Base-by-base conservation (phyloP, 371 early-diverging fungal genomes). In the Mortierella sp. region DNA sequence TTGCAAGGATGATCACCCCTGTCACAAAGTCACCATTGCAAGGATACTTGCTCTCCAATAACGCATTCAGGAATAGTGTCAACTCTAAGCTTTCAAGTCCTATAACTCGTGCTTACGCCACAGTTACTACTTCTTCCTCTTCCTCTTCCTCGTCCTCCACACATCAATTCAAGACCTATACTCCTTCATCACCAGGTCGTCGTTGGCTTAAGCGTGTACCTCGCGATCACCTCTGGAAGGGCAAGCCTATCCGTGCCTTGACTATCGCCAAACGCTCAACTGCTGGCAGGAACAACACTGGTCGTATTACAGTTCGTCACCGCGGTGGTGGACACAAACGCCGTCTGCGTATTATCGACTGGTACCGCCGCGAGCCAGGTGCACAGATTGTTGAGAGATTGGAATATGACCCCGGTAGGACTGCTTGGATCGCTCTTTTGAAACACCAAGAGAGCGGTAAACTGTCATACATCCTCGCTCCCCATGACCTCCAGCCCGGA, bases 261-360 rank as follows among this genome's bases (percentile, higher is more conserved):
- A 95, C 97, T 0, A 78, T 94, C 52, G 96, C 96, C 57, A 97
- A 94, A 84, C 91, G 95, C 28, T 89, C 74, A 33, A 88, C 89
- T 0, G 97, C 96, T 61, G 99, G 99, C 47, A 91, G 99, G 74
- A 96, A 96, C 90, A 91, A 93, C 87, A 91, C 92, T 5, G 99
- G 99, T 21, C 89, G 91, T 45, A 96, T 98, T 76, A 98, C 98
- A 4, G 92, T 96, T 33, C 92, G 98, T 19, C 97, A 97, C 74
- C 94, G 96, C 52, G 99, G 99, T 60, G 99, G 98, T 57, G 99
- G 98, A 45, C 96, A 95, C 83, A 96, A 96, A 77, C 91, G 94
- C 50, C 92, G 96, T 68, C 91, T 97, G 83, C 90, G 98, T 69
- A 77, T 93, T 22, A 87, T 98, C 8, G 99, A 98, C 72, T 97